Evolutionary conservation across 2,329 filamentous ascomycete genomes (phyloP).

Genomic region (Eurotiales sp.): DNA sequence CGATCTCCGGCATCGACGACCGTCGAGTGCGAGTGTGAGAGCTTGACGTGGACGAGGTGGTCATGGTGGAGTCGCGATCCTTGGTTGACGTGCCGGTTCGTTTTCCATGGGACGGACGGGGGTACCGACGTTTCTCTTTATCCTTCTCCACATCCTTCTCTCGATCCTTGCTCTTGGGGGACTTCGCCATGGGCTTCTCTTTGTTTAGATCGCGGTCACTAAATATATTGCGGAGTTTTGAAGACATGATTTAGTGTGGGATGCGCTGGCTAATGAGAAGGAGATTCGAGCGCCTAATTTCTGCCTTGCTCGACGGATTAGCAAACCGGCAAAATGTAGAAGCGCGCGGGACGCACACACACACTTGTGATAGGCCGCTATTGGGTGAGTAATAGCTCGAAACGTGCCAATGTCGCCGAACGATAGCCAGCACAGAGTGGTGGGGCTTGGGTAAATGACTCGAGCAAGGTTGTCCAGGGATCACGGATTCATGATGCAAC

Average conservation of each 20-base stretch:
- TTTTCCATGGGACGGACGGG: conserved; percentile 18
- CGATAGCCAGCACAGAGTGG: conserved; percentile 5
- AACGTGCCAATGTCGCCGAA: neutral
- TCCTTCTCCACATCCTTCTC: conserved; percentile 19
- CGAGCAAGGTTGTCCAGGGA: conserved; percentile 3
- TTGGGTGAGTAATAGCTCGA: neutral
- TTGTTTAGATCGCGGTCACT: conserved; percentile 12
- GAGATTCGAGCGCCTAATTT: conserved; percentile 5
- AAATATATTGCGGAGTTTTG: conserved; percentile 13
- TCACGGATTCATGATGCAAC: conserved; percentile 11
- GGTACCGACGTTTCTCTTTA: conserved; percentile 11
- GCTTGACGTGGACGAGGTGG: conserved; percentile 16
- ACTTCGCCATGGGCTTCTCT: conserved; percentile 16
- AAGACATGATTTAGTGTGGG: conserved; percentile 10
- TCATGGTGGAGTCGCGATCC: conserved; percentile 16
- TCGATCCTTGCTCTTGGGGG: conserved; percentile 19
- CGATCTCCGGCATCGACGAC: conserved; percentile 18
- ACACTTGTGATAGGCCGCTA: conserved; percentile 9
- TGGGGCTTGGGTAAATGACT: conserved; percentile 7
- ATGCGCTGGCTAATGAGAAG: neutral
- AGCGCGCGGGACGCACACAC: conserved; percentile 7
- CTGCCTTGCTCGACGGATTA: conserved; percentile 3
- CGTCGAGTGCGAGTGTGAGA: conserved; percentile 14
- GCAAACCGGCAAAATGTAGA: neutral
- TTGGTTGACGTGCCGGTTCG: conserved; percentile 15